Evolutionary conservation across 305 asterid species (phyloP), one percentile per base, ranked within the genome.

Genomic region (Rubia peregrina): DNA sequence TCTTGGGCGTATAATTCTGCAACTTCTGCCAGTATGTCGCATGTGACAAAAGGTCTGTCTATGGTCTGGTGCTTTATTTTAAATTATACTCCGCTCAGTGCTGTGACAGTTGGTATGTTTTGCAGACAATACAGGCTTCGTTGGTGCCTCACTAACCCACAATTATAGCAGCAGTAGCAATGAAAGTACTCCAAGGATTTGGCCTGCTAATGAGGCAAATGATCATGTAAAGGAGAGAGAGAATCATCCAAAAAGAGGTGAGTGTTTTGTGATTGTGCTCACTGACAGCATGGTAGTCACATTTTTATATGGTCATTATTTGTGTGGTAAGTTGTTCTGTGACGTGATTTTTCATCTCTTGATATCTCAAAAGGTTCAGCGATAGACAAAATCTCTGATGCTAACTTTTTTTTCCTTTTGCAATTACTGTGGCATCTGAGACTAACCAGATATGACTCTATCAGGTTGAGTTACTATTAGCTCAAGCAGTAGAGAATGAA

Each of bases 121-220:
- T 72, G 66, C 85, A 92, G 98, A 85, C 75, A 90, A 89, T 62
- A 65, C 61, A 36, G 80, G 78, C 59, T 71, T 80, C 68, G 75
- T 81, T 53, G 82, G 77, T 61, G 70, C 76, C 21, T 60, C 76
- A 49, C 60, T 73, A 26, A 36, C 75, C 12, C 75, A 79, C 66
- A 87, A 83, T 74, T 80, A 79, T 78, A 81, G 94, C 84, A 83
- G 88, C 78, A 82, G 92, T 73, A 86, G 95, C 75, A 87, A 77
- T 73, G 96, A 90, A 21, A 84, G 85, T 82, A 74, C 80, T 63
- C 84, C 87, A 73, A 75, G 73, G 69, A 60, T 78, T 42, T 73
- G 83, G 82, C 76, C 75, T 33, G 69, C 70, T 62, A 74, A 77
- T 65, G 87, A 75, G 70, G 69, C 67, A 65, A 80, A 76, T 66